phyloP scores from a whole-genome alignment of 1,139 yeast genomes.

The Kodamaea arcana region DNA sequence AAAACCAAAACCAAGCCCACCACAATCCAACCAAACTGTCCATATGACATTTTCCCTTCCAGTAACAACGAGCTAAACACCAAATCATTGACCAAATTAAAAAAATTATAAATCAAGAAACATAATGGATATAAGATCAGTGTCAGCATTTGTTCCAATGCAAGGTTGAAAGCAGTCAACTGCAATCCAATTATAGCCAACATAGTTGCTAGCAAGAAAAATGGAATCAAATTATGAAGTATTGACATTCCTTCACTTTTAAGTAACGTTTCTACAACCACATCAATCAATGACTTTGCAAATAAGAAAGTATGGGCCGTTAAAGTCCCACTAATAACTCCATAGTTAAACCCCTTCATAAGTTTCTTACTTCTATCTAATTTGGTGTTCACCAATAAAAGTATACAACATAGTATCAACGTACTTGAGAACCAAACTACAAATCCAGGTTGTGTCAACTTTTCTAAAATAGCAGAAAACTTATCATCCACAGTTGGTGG shows the following conservation, averaged over 20 bases:
- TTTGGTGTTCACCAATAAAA: constrained; percentile 19
- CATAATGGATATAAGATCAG: constrained; percentile 80
- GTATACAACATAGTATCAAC: constrained; percentile 23
- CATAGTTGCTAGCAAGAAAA: constrained; percentile 56
- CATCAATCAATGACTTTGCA: constrained; percentile 81
- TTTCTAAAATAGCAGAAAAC: constrained; percentile 24
- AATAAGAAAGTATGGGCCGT: constrained; percentile 83
- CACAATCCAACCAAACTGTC: constrained; percentile 41
- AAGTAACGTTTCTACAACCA: constrained; percentile 46
- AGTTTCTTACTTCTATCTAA: constrained; percentile 17
- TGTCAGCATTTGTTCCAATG: constrained; percentile 68
- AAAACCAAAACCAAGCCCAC: constrained; percentile 57
- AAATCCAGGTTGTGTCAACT: constrained; percentile 26
- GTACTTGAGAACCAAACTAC: constrained; percentile 39
- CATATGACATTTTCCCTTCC: constrained; percentile 26
- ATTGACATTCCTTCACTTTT: constrained; percentile 16
- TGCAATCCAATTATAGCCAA: constrained; percentile 70
- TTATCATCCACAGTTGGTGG: constrained; percentile 20
- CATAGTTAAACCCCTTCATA: constrained; percentile 56
- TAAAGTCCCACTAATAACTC: constrained; percentile 69
- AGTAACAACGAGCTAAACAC: constrained; percentile 50
- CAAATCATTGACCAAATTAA: constrained; percentile 70
- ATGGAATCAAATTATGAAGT: constrained; percentile 25
- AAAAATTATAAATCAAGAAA: constrained; percentile 76
- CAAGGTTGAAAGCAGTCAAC: constrained; percentile 69